Evolutionary conservation across 176 grass and related monocot species (phyloP), one percentile per base, ranked within the genome.

Genomic region (Eleusine coracana): DNA sequence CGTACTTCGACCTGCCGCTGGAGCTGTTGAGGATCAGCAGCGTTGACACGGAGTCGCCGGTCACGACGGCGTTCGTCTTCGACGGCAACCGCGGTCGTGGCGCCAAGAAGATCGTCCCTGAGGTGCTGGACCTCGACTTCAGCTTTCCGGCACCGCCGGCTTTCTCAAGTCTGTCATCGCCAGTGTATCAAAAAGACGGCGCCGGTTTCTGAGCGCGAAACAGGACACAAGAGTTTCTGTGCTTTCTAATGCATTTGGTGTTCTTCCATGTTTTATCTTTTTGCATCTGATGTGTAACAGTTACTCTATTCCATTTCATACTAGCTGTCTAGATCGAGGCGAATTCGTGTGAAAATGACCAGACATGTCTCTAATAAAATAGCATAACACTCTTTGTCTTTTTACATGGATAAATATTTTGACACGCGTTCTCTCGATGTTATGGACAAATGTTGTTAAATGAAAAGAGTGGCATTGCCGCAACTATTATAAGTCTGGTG

Each of bases 31-130:
- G 85, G 76, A 84, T 67, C 75, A 87, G 89, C 85, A 87, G 81
- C 48, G 81, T 87, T 17, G 85, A 87, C 63, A 80, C 41, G 54
- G 85, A 87, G 65, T 87, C 85, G 45, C 89, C 85, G 36, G 76
- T 87, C 52, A 87, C 85, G 70, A 58, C 85, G 54, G 89, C 89
- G 60, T 91, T 91, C 63, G 11, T 91, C 70, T 91, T 91, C 64
- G 85, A 91, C 81, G 50, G 80, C 55, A 66, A 27, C 55, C 64
- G 61, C 12, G 88, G 68, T 16, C 48, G 51, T 1, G 74, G 60
- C 67, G 2, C 16, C 44, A 70, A 75, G 71, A 86, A 78, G 88
- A 40, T 76, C 73, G 42, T 48, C 40, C 78, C 85, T 3, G 78
- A 82, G 49, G 18, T 86, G 68, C 79, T 63, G 49, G 88, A 86